Percentiles rank a stretch among this genome's conserved stretches.
These are phyloP conservation scores for Bonnemaisonia californica DNA, from an alignment of 31 red algal genomes.

Conservation along the genomic window DNA sequence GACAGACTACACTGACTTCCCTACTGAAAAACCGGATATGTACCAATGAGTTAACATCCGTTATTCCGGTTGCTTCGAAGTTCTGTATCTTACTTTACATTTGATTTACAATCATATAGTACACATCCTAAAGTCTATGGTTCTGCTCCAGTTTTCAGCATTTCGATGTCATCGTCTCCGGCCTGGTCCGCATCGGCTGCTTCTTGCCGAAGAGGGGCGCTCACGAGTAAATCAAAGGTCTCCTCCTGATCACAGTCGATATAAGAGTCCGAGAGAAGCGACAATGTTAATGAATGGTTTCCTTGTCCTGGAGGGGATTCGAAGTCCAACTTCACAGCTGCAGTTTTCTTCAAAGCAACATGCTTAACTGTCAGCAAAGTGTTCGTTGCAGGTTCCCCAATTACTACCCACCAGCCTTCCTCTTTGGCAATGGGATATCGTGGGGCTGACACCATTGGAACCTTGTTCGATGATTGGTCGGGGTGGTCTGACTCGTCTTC, in stretches of 20 bases:
- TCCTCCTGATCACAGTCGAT: slow-evolving; percentile 76
- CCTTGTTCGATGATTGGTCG: background rate
- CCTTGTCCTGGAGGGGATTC: slow-evolving; percentile 39
- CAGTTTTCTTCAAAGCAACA: slow-evolving; percentile 33
- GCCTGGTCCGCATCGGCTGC: background rate
- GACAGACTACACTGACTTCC: no score
- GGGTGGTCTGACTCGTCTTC: slow-evolving; percentile 29
- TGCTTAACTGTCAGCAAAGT: slow-evolving; percentile 62
- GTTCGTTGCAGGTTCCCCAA: slow-evolving; percentile 73
- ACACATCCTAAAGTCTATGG: no score
- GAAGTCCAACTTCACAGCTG: slow-evolving; percentile 61
- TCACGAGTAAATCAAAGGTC: slow-evolving; percentile 38
- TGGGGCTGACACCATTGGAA: slow-evolving; percentile 55
- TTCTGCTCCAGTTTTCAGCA: no score
- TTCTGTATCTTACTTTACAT: no score
- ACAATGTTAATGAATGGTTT: slow-evolving; percentile 44
- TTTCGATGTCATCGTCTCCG: no score
- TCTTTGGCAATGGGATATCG: slow-evolving; percentile 67
- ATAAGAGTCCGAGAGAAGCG: slow-evolving; percentile 62
- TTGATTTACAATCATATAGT: no score
- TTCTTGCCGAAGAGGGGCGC: background rate
- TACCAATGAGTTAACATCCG: no score
- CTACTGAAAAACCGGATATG: no score
- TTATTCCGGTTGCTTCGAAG: no score
- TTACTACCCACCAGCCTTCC: slow-evolving; percentile 94